A percentile compares a stretch with the other conserved stretches of the same genome.
Conservation (phyloP, 805 yeast species). For the Zygosaccharomyces rouxii region DNA sequence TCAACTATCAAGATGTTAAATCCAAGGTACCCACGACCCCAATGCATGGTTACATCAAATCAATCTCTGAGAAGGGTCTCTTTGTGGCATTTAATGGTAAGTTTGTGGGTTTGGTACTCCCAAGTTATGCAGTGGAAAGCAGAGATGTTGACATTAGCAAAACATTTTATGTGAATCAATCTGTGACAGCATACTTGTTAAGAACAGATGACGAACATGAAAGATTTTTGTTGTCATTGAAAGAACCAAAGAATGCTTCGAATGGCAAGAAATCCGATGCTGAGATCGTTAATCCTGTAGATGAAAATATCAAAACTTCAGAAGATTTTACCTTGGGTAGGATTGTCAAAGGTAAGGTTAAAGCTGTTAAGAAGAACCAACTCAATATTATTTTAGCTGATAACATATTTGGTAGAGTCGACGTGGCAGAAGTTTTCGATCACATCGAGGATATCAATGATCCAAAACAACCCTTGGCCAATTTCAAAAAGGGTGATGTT, state of each 20-base stretch:
- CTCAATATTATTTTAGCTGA: slow-evolving; percentile 73
- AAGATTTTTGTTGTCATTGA: slow-evolving; percentile 66
- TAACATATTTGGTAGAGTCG: slow-evolving; percentile 74
- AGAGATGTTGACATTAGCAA: slow-evolving; percentile 50
- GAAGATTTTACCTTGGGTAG: slow-evolving; percentile 58
- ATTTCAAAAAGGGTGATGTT: slow-evolving; percentile 54
- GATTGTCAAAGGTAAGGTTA: slow-evolving; percentile 55
- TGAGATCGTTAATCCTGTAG: slow-evolving; percentile 55
- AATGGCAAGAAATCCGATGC: slow-evolving; percentile 10
- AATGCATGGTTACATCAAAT: slow-evolving; percentile 71
- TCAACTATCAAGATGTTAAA: slow-evolving; percentile 52
- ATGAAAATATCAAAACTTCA: slow-evolving; percentile 42
- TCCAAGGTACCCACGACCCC: slow-evolving; percentile 39
- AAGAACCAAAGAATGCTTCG: slow-evolving; percentile 33
- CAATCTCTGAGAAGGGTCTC: slow-evolving; percentile 73
- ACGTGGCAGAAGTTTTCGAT: slow-evolving; percentile 65
- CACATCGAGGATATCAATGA: slow-evolving; percentile 51
- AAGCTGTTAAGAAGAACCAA: slow-evolving; percentile 64
- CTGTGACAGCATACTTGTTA: slow-evolving; percentile 63
- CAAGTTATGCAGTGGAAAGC: slow-evolving; percentile 60
- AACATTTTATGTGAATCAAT: slow-evolving; percentile 60
- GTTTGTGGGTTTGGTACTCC: slow-evolving; percentile 77
- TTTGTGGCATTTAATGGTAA: slow-evolving; percentile 78
- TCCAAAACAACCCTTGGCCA: slow-evolving; percentile 51
- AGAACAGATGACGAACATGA: slow-evolving; percentile 63